These are phyloP conservation scores for Ruellia speciosa DNA, from an alignment of 305 asterid genomes.

Conservation along the genomic window DNA sequence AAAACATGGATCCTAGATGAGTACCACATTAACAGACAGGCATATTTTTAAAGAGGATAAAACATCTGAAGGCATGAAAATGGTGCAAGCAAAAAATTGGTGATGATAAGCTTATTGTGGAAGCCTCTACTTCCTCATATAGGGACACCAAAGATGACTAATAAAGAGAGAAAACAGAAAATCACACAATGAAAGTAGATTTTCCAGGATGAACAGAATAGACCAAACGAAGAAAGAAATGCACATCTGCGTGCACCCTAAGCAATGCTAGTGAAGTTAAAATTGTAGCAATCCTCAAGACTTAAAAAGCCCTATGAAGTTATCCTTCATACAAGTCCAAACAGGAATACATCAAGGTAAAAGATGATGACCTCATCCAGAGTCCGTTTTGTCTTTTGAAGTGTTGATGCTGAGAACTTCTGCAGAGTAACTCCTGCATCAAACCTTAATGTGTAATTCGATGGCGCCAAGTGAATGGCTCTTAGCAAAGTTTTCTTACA, in stretches of 20 bases:
- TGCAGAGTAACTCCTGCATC: slow-evolving; percentile 90
- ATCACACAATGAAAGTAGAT: neutral
- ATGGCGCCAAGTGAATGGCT: slow-evolving; percentile 96
- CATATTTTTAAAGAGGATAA: too few species aligned
- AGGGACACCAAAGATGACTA: neutral
- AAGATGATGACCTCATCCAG: slow-evolving; percentile 69
- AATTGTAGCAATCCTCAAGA: slow-evolving; percentile 12
- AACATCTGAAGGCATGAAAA: neutral
- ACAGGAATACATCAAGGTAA: neutral
- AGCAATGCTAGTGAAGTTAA: neutral
- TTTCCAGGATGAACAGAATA: neutral
- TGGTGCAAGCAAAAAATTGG: neutral
- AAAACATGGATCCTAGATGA: slow-evolving; percentile 5
- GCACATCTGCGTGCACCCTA: too few species aligned
- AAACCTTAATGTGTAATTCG: slow-evolving; percentile 84
- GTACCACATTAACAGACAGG: slow-evolving; percentile 1
- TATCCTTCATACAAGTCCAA: neutral
- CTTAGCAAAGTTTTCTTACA: slow-evolving; percentile 85
- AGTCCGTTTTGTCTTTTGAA: slow-evolving; percentile 83
- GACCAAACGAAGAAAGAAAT: neutral
- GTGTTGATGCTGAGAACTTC: slow-evolving; percentile 94
- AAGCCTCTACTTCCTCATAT: neutral
- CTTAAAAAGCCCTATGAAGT: neutral
- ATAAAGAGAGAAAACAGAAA: neutral
- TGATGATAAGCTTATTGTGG: neutral